Conservation (phyloP, 148 eudicot species). For the Rhododendron simsii region DNA sequence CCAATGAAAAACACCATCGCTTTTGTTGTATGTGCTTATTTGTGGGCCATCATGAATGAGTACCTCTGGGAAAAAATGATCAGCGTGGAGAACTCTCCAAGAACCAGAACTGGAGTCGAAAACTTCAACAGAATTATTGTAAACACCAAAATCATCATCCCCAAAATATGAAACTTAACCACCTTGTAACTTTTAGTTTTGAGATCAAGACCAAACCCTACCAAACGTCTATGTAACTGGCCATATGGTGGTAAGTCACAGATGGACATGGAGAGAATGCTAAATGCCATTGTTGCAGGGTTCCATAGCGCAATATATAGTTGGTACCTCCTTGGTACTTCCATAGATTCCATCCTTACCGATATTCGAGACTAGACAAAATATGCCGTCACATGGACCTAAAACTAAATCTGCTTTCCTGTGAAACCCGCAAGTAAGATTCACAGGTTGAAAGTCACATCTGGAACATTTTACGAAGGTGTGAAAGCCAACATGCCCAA, state of each 20-base stretch:
- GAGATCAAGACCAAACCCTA: not conserved
- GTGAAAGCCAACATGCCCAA: not conserved
- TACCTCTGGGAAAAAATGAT: not conserved
- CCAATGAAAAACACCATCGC: not conserved
- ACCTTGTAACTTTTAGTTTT: not conserved
- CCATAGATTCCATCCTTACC: no score
- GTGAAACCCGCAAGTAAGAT: not conserved
- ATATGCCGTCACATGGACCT: not conserved
- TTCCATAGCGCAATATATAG: not conserved
- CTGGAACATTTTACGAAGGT: not conserved
- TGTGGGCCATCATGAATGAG: not conserved
- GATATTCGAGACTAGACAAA: not conserved
- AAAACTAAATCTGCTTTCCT: not conserved
- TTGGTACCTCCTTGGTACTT: not conserved
- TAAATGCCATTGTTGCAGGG: not conserved
- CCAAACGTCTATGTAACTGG: no score
- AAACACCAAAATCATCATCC: not conserved
- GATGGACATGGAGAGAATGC: not conserved
- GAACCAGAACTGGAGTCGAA: not conserved
- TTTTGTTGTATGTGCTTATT: not conserved
- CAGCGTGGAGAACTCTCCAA: not conserved
- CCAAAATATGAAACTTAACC: not conserved
- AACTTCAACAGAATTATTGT: not conserved
- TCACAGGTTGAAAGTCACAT: not conserved
- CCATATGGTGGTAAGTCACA: not conserved